These are phyloP conservation scores for Penicillium paradoxum DNA, from an alignment of 495 filamentous ascomycete genomes.

Conservation along the genomic window DNA sequence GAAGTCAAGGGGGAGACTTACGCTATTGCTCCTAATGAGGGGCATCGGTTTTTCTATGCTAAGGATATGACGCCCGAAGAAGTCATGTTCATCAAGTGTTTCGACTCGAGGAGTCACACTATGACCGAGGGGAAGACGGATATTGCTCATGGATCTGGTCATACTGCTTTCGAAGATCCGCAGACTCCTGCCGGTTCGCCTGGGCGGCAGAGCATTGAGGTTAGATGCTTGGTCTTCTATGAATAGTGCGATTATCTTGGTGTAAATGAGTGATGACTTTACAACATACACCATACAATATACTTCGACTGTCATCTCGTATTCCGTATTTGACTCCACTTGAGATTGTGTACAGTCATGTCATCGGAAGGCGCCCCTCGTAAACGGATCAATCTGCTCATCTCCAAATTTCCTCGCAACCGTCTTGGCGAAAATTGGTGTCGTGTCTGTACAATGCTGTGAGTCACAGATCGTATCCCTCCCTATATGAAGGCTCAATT, in stretches of 20 bases:
- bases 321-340: too few relatives aligned
- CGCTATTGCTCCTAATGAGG: constrained; percentile 7
- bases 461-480: neutral
- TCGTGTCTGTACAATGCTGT: neutral
- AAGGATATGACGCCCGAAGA: constrained; percentile 49
- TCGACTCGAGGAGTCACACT: constrained; percentile 50
- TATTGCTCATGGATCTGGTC: constrained; percentile 61
- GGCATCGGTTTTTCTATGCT: constrained; percentile 7
- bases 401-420: neutral
- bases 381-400: too few relatives aligned
- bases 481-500: neutral
- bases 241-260: neutral
- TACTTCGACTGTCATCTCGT: too few relatives aligned
- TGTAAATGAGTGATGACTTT: neutral
- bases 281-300: too few relatives aligned
- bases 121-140: constrained; percentile 36
- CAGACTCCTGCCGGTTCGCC: constrained; percentile 54
- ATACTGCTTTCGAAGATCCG: constrained; percentile 77
- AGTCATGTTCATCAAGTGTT: constrained; percentile 75
- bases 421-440: neutral
- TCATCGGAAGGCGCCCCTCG: too few relatives aligned
- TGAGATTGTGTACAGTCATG: too few relatives aligned
- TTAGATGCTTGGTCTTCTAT: constrained; percentile 72
- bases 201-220: constrained; percentile 77
- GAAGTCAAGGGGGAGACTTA: constrained; percentile 16